Conservation (phyloP, 306 rosid species). For the Ochetophila trinervis region DNA sequence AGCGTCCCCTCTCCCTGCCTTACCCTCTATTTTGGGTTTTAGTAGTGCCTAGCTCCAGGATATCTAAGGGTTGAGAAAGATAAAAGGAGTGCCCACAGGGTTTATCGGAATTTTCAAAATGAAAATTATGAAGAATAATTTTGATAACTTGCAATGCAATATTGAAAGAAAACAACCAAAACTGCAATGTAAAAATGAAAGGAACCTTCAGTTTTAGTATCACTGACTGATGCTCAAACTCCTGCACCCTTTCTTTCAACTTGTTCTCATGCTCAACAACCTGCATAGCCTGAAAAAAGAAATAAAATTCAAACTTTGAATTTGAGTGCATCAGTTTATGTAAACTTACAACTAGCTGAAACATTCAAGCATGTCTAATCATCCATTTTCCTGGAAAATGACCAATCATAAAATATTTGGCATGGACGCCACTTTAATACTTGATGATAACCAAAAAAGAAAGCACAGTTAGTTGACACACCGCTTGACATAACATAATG, state of each 20-base stretch:
- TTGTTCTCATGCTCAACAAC: conserved; percentile 22
- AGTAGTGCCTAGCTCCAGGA: too few species aligned
- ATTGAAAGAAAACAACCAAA: neutral
- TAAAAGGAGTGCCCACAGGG: too few species aligned
- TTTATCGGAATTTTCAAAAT: too few species aligned
- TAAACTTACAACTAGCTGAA: too few species aligned
- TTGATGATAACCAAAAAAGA: neutral
- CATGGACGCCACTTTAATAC: neutral
- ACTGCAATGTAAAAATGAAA: neutral
- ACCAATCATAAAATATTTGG: neutral
- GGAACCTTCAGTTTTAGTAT: conserved; percentile 10
- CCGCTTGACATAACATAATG: too few species aligned
- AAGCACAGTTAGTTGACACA: too few species aligned
- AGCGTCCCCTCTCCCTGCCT: too few species aligned
- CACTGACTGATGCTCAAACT: conserved; percentile 2
- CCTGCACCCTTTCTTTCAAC: conserved; percentile 14
- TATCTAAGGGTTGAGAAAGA: neutral
- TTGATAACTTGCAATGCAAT: neutral
- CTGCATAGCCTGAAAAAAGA: conserved; percentile 11
- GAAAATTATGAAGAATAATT: neutral
- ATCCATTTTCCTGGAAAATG: neutral
- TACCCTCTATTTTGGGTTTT: too few species aligned
- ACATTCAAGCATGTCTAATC: too few species aligned
- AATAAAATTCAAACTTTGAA: neutral
- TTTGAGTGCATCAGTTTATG: neutral